These are phyloP conservation scores for Podosphaera leucotricha DNA, from an alignment of 2,329 filamentous ascomycete genomes.

Conservation along the genomic window DNA sequence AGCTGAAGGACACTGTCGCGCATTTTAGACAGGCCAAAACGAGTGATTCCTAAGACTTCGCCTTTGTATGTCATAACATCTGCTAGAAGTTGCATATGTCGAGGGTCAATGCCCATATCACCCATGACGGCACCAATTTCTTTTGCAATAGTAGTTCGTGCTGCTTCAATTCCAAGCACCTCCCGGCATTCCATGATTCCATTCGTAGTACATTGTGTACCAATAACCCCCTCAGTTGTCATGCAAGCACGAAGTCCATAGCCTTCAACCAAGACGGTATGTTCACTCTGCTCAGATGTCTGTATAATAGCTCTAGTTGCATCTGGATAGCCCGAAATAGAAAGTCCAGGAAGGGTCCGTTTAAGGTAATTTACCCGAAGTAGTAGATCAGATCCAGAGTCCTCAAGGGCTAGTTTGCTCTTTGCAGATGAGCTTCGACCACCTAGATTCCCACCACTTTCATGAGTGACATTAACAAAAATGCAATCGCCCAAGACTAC, in stretches of 20 bases:
- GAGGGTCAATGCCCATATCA: constrained; percentile 85
- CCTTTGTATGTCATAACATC: constrained; percentile 99
- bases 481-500: constrained; percentile 39
- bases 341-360: constrained; percentile 55
- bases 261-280: constrained; percentile 72
- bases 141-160: constrained; percentile 62
- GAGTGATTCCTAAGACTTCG: constrained; percentile 85
- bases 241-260: constrained; percentile 79
- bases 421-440: constrained; percentile 10
- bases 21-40: constrained; percentile 92
- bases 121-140: constrained; percentile 84
- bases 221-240: constrained; percentile 77
- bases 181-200: constrained; percentile 74
- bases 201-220: constrained; percentile 52
- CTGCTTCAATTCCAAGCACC: constrained; percentile 86
- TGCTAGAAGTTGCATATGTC: constrained; percentile 90
- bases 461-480: constrained; percentile 42
- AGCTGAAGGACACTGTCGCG: constrained; percentile 81
- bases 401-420: constrained; percentile 17
- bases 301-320: constrained; percentile 75
- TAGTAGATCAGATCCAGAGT: constrained; percentile 39
- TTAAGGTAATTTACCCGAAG: constrained; percentile 69
- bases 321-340: constrained; percentile 74
- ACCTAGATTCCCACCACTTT: constrained; percentile 21
- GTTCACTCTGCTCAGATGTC: constrained; percentile 42